Evolutionary conservation across 768 basidiomycete species (phyloP).

Genomic region (Phylloporus sp.): DNA sequence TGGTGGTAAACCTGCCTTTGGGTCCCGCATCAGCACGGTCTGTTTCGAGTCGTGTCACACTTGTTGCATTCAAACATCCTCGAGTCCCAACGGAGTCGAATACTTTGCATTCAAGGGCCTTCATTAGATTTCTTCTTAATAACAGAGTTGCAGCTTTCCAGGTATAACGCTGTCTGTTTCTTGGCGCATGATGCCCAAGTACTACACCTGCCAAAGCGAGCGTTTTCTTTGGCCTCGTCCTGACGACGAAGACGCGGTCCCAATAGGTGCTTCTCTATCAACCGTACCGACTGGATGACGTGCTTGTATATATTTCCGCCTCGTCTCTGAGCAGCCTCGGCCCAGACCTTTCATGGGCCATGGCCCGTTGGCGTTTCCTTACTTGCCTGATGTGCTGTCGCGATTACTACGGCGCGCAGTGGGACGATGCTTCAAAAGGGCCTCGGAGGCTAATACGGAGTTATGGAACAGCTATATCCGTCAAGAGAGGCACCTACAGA

Average conservation of each 20-base stretch:
- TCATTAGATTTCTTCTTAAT: not conserved
- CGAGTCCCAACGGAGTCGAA: not conserved
- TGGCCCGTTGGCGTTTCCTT: constrained; percentile 6
- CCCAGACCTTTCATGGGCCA: not conserved
- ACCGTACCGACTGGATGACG: constrained; percentile 13
- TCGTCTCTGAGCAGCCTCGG: not conserved
- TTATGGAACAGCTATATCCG: constrained; percentile 12
- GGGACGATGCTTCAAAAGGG: not conserved
- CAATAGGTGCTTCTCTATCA: constrained; percentile 11
- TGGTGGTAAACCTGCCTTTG: not conserved
- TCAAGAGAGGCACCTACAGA: not conserved
- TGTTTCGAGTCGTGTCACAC: not conserved
- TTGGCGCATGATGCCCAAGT: not conserved
- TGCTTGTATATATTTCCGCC: constrained; percentile 14
- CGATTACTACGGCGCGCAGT: constrained; percentile 1
- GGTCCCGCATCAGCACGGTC: not conserved
- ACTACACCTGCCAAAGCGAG: constrained; percentile 16
- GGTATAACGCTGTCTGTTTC: not conserved
- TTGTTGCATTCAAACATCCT: not conserved
- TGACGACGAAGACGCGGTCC: constrained; percentile 3
- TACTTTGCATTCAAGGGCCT: not conserved
- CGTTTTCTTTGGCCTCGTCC: constrained; percentile 8
- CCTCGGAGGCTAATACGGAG: constrained; percentile 1
- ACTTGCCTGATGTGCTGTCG: constrained; percentile 5
- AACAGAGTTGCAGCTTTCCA: not conserved